Evolutionary conservation across 2,329 filamentous ascomycete genomes (phyloP).

Genomic region (Sarocladiaceae sp.): DNA sequence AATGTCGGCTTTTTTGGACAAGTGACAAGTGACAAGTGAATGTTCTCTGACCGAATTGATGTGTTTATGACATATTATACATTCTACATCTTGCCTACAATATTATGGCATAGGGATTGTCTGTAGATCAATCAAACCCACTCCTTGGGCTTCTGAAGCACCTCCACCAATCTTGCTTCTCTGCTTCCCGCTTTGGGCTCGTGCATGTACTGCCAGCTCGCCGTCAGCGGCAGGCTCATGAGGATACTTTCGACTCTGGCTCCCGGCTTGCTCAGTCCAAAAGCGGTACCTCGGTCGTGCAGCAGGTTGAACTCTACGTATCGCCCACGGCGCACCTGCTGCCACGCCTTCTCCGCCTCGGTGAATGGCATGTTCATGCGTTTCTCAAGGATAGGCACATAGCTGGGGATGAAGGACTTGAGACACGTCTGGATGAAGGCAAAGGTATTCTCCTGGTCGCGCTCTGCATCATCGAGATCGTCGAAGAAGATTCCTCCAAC

Average conservation of each 20-base stretch:
- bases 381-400: constrained; percentile 80
- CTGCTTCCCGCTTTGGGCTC: constrained; percentile 66
- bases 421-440: constrained; percentile 82
- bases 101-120: not conserved
- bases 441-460: constrained; percentile 84
- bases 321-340: constrained; percentile 86
- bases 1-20: no score
- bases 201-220: constrained; percentile 95
- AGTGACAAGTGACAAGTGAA: no score
- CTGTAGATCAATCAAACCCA: constrained; percentile 59
- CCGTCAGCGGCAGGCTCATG: constrained; percentile 92
- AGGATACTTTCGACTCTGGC: constrained; percentile 92
- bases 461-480: constrained; percentile 81
- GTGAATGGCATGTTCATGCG: constrained; percentile 90
- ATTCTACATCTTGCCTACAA: not conserved
- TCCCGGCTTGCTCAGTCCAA: constrained; percentile 87
- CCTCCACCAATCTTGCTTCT: constrained; percentile 76
- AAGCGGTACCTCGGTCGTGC: constrained; percentile 90
- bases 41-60: no score
- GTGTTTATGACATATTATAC: constrained; percentile 6
- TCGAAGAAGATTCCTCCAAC: constrained; percentile 98
- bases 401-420: constrained; percentile 81
- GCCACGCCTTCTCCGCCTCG: constrained; percentile 86
- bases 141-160: constrained; percentile 57
- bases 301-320: constrained; percentile 99